phyloP scores from a whole-genome alignment of 73 alveolate species.

The Tetrahymena elliotti region DNA sequence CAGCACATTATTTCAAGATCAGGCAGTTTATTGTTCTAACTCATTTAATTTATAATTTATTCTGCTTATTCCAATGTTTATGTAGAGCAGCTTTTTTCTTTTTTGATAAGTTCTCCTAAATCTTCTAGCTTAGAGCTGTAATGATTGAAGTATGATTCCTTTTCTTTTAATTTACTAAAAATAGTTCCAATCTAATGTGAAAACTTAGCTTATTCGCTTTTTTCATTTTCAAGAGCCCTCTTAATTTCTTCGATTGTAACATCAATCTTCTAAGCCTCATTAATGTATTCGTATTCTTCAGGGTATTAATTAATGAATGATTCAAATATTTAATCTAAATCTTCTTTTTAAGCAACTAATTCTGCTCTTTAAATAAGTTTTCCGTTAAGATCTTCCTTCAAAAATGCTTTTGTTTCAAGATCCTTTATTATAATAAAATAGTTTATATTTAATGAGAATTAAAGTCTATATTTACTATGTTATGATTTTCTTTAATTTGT shows the following conservation, averaged over 20 bases:
- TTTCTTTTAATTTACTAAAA: background rate
- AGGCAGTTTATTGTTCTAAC: background rate
- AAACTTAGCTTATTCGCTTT: background rate
- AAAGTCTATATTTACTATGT: background rate
- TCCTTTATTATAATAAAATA: too few species aligned
- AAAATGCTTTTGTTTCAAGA: conserved; percentile 26
- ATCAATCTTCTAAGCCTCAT: background rate
- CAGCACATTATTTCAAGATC: background rate
- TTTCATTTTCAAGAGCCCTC: background rate
- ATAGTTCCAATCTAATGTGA: background rate
- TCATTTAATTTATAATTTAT: background rate
- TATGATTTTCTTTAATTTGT: background rate
- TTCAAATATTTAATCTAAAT: conserved; percentile 31
- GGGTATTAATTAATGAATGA: background rate
- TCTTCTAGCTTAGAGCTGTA: background rate
- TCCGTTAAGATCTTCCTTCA: conserved; percentile 24
- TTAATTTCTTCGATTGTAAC: background rate
- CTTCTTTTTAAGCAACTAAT: conserved; percentile 35
- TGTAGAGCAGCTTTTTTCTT: background rate
- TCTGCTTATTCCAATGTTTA: background rate
- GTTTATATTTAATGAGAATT: too few species aligned
- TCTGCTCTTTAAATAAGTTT: conserved; percentile 35
- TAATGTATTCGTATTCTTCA: background rate
- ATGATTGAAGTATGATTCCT: background rate
- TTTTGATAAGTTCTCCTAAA: background rate